Evolutionary conservation across 2,329 filamentous ascomycete species (phyloP), one percentile per base, ranked within the genome.

Genomic region (Paraconiothyrium sp.): DNA sequence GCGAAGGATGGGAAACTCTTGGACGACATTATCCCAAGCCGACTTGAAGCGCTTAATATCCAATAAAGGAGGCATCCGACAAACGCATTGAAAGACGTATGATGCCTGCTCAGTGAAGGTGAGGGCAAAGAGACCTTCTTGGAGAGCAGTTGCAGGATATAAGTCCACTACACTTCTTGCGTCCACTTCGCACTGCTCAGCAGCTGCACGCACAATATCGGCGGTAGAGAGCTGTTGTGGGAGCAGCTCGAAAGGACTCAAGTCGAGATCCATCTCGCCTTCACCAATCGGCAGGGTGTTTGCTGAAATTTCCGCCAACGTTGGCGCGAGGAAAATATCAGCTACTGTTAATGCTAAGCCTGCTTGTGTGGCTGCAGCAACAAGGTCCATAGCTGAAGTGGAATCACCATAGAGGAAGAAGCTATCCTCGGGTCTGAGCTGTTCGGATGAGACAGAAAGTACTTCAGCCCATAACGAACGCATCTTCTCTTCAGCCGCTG

Each of bases 51-150:
- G 47, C 14, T 39, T n/a, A 4, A 64, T 16, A 32, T 64, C 48
- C 35, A 61, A 16, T 4, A 41, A 27, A 14, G 20, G 10, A 11
- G 52, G 52, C 14, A 64, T 20, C 10, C 68, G 68, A 64, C 79
- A 81, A 0, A 78, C 67, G 30, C 77, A 77, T 24, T 84, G 84
- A 1, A 83, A 84, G 3, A 87, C 79, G 48, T 87, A 88, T 0
- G 83, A 82, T 49, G 84, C 84, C 41, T 79, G 79, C 37, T 83
- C 77, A 66, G 84, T 85, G 62, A 81, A 80, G 3, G 84, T 84
- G 7, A 87, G 71, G 0, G 84, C 84, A 77, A 87, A 83, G 2
- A 87, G 78, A 2, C 82, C 84, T 67, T 86, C 84, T 64, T 88
- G 85, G 0, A 86, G 75, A 1, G 84, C 81, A 0, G 84, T 85